A percentile compares a stretch with the other conserved stretches of the same genome.
phyloP scores from a whole-genome alignment of 2,329 filamentous ascomycete species.

The Aureobasidium lini region DNA sequence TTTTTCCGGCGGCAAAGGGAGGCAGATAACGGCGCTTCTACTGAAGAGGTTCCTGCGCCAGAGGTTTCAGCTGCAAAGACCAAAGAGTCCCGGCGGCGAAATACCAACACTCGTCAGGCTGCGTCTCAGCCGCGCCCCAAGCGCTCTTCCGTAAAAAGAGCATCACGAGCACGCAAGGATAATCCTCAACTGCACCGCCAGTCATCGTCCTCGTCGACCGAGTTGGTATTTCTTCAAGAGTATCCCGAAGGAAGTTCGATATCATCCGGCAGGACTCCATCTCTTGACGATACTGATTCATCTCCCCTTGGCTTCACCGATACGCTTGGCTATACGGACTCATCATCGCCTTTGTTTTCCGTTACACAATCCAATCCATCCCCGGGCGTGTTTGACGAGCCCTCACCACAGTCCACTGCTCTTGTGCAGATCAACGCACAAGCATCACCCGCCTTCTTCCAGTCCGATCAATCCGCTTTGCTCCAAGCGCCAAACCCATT shows the following conservation, averaged over 20 bases:
- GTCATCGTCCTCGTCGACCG: constrained; percentile 4
- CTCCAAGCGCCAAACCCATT: constrained; percentile 7
- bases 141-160: not conserved
- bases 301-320: not conserved
- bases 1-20: constrained; percentile 12
- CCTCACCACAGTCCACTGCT: not conserved
- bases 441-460: not conserved
- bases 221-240: constrained; percentile 8
- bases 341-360: constrained; percentile 3
- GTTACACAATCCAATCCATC: not conserved
- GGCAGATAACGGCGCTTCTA: constrained; percentile 7
- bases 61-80: constrained; percentile 5
- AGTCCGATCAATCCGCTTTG: not conserved
- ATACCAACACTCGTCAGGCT: constrained; percentile 12
- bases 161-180: constrained; percentile 5
- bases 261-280: not conserved
- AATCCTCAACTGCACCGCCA: constrained; percentile 3
- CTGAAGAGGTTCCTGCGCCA: constrained; percentile 2
- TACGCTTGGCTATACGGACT: not conserved
- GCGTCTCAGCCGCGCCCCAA: constrained; percentile 12
- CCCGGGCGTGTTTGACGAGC: not conserved
- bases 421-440: not conserved
- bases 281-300: not conserved
- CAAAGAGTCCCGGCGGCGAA: not conserved
- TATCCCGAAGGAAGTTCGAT: not conserved